Base-by-base conservation (phyloP, 169 alveolate species). In the Plasmodium knowlesi region DNA sequence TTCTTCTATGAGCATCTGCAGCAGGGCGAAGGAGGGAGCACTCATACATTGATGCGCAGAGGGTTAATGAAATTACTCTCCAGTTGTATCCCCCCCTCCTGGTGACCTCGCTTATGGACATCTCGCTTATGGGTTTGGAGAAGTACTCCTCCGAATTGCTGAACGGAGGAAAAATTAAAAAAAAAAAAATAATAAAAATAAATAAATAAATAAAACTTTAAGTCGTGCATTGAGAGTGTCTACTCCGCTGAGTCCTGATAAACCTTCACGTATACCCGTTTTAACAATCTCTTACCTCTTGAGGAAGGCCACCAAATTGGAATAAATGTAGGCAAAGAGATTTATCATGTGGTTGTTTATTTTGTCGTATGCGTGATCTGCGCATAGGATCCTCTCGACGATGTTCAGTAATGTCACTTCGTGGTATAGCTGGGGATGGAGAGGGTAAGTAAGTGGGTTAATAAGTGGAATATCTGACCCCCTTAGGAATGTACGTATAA, bases 141-240 rank as follows among this genome's bases (percentile, higher is more conserved):
- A 88, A 88, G 81, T 88, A 88, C 43, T 88, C 89, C 16, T 61
- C 80, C n/a, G 94, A 88, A 22, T 61, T 88, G 46, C 94, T 88
- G 37, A 25, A 14, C 41, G 28, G 72, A 16, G 46, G 34, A 54
- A 19, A 88, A n/a, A n/a, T n/a, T n/a, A n/a, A 79, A 79, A 3
- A 37, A 28, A 79, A 79, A 3, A 39, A 79, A 37, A 39, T 39
- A 10, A 46, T 1, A 46, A 46, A 79, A 79, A 3, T n/a, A 79
- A 37, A 39, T 39, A 10, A 46, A 0, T 10, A 46, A 46, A 46
- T 12, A 46, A 46, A 46, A 46, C n/a, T 16, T 50, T 50, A 14
- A 9, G 6, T 1, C 30, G 14, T 8, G 12, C 67, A 10, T 30
- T 81, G 43, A 10, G 61, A 2, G 30, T 46, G 10, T 50, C 25